Evolutionary conservation across 352 stramenopile species (phyloP), one percentile per base, ranked within the genome.

Genomic region (Blastocystis sp.): DNA sequence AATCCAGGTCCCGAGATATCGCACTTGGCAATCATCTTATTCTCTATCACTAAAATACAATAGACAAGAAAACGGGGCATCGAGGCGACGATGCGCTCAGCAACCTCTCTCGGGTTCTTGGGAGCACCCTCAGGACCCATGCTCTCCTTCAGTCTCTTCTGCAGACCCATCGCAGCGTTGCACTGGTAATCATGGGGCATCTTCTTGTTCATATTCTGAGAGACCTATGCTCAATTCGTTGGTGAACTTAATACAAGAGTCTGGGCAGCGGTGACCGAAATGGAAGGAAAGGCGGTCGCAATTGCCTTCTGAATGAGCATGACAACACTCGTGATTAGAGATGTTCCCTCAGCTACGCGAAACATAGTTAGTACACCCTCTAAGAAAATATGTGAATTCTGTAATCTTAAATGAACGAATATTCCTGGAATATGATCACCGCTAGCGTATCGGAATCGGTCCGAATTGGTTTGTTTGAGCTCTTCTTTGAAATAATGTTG

Each of bases 1-100:
- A 99, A 99, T 49, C 96, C 97, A 6, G 94, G 91, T 51, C 94
- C 94, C 6, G 95, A 93, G 0, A 98, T 93, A 86, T 98, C 94
- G 18, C 89, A 79, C 88, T 90, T 86, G 69, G 87, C 54, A 77
- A 89, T 87, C 67, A 88, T 56, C 29, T 78, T n/a, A 27, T 76
- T 73, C 59, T 49, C 48, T 84, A 87, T n/a, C 3, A 36, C 27
- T 57, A 24, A 24, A 84, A 42, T 11, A 7, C 6, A 81, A n/a
- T 24, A 85, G 34, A 27, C 18, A 65, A 73, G 4, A 36, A n/a
- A 11, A 77, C 49, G 21, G 29, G 54, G 53, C 27, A 77, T 27
- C 77, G 64, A 27, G 29, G 84, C 49, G n/a, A 75, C 34, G 48
- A 87, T 67, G 18, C 21, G n/a, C 34, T 87, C 29, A 40, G 32